phyloP scores from a whole-genome alignment of 176 grass and related monocot genomes.

The Paspalum notatum region DNA sequence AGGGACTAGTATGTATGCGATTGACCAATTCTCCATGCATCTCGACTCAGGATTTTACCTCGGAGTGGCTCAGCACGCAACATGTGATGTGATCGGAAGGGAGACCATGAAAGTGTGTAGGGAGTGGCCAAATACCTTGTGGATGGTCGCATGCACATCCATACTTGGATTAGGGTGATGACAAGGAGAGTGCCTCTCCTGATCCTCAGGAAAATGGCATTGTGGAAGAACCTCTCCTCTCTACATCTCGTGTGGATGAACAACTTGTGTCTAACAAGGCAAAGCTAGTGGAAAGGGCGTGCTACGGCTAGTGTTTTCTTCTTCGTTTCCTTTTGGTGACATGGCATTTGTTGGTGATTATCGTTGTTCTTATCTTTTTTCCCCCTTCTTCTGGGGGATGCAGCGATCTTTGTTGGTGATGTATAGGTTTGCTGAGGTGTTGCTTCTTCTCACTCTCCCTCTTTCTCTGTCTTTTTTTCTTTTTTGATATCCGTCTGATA shows the following conservation, averaged over 20 bases:
- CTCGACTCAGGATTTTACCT: slow-evolving; percentile 44
- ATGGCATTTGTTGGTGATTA: slow-evolving; percentile 26
- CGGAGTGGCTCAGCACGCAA: slow-evolving; percentile 56
- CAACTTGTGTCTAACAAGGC: slow-evolving; percentile 32
- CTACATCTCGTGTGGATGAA: slow-evolving; percentile 43
- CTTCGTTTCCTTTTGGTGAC: background rate
- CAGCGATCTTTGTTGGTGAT: slow-evolving; percentile 30
- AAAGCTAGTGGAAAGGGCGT: slow-evolving; percentile 28
- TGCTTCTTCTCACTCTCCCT: background rate
- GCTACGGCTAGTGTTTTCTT: background rate
- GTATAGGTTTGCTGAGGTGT: slow-evolving; percentile 46
- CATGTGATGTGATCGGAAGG: slow-evolving; percentile 35
- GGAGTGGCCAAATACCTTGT: background rate
- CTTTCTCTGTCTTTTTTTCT: too few relatives aligned
- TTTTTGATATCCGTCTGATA: background rate
- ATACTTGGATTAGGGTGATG: slow-evolving; percentile 12
- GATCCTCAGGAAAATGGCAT: slow-evolving; percentile 11
- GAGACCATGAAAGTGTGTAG: background rate
- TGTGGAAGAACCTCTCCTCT: background rate
- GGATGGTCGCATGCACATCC: background rate
- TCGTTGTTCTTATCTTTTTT: background rate
- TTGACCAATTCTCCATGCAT: background rate
- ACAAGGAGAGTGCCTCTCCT: slow-evolving; percentile 7
- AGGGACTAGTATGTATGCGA: background rate
- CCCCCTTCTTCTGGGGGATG: background rate